phyloP scores from a whole-genome alignment of 2,329 filamentous ascomycete species.

The Fusarium musae region DNA sequence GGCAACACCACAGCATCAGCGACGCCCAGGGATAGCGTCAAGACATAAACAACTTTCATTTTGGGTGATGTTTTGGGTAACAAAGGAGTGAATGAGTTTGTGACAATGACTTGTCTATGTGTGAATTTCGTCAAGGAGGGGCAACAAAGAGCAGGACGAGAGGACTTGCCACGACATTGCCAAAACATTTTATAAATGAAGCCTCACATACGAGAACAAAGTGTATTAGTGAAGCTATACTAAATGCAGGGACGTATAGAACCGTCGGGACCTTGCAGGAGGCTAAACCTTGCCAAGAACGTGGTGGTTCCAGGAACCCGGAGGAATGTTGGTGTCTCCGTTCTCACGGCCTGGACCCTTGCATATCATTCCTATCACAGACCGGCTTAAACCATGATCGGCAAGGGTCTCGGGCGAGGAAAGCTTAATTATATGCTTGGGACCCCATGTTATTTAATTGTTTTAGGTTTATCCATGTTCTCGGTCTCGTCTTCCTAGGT shows the following conservation, averaged over 20 bases:
- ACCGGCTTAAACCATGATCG: not conserved
- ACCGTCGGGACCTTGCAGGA: constrained; percentile 8
- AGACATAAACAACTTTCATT: constrained; percentile 10
- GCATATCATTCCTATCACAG: constrained; percentile 10
- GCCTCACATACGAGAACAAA: not conserved
- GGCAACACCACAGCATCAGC: not conserved
- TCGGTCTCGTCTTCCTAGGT: not conserved
- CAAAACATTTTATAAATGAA: constrained; percentile 14
- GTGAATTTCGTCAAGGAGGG: not conserved
- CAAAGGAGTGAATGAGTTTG: not conserved
- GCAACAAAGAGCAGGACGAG: not conserved
- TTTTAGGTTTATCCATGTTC: not conserved
- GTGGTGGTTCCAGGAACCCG: not conserved
- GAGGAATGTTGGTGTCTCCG: constrained; percentile 11
- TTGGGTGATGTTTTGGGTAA: no score
- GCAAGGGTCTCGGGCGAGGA: not conserved
- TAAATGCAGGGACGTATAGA: constrained; percentile 10
- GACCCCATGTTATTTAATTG: not conserved
- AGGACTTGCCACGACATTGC: not conserved
- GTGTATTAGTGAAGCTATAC: not conserved
- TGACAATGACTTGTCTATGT: not conserved
- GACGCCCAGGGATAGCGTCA: constrained; percentile 7
- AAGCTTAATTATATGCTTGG: not conserved
- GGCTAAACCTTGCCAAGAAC: not conserved
- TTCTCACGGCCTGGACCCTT: constrained; percentile 6